phyloP scores from a whole-genome alignment of 805 yeast species.

The Ogataea siamensis region DNA sequence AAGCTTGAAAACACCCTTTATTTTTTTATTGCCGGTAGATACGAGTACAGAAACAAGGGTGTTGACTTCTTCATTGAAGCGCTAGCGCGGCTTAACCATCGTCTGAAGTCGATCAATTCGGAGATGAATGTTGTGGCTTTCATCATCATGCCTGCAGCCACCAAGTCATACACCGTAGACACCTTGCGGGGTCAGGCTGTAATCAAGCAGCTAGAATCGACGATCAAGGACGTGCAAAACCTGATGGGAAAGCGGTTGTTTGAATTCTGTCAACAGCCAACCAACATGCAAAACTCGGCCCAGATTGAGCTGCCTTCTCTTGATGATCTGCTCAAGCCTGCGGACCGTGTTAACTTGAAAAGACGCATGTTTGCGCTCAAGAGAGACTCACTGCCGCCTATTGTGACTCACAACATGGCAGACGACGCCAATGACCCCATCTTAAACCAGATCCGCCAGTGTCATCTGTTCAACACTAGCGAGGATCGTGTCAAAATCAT shows the following conservation, averaged over 20 bases:
- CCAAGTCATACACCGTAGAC: constrained; percentile 92
- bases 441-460: constrained; percentile 85
- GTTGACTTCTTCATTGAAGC: constrained; percentile 93
- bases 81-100: constrained; percentile 86
- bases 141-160: constrained; percentile 96
- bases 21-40: constrained; percentile 95
- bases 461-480: constrained; percentile 84
- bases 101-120: constrained; percentile 75
- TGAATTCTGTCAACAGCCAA: constrained; percentile 68
- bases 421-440: constrained; percentile 92
- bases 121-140: constrained; percentile 94
- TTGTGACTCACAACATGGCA: constrained; percentile 94
- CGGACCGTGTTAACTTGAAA: constrained; percentile 85
- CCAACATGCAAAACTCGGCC: constrained; percentile 42
- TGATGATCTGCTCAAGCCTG: constrained; percentile 78
- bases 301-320: constrained; percentile 58
- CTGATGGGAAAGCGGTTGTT: constrained; percentile 83
- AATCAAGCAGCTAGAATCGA: constrained; percentile 81
- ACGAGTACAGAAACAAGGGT: constrained; percentile 95
- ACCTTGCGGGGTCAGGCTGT: constrained; percentile 96
- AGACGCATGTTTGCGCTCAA: constrained; percentile 91
- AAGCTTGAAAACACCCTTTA: constrained; percentile 91
- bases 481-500: constrained; percentile 91
- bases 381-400: constrained; percentile 87
- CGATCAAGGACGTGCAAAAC: constrained; percentile 84